Base-by-base conservation (phyloP, 2,329 filamentous ascomycete species). In the Epichloe coenophiala region DNA sequence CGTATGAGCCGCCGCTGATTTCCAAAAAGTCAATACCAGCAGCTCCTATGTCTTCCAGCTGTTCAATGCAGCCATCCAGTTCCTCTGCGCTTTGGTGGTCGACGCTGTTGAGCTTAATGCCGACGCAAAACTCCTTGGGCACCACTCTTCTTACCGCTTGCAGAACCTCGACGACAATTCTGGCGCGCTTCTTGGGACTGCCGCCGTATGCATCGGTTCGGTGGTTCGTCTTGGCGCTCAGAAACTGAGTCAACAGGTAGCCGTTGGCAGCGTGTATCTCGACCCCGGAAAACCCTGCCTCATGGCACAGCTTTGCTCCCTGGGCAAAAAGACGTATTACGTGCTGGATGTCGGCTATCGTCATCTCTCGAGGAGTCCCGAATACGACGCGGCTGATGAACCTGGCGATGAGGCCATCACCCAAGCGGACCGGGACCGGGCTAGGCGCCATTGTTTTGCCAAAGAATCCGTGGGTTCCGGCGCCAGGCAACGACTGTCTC, bases 11-110 rank as follows among this genome's bases (percentile, higher is more conserved):
- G 0, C 83, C 84, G 17, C 75, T 80, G 27, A 87, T 73, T 63
- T 88, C 83, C 2, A 87, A 64, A 55, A 85, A 86, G 63, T 87
- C 83, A 2, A 86, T 64, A 5, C 67, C 75, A 39, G 68, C 70
- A 5, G 64, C 65, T 0, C 63, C 63, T 4, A 82, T 71, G 17
- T 69, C 59, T n/a, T 67, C 62, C 9, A 83, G 68, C 59, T 86
- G 81, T 51, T 77, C 72, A 39, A 85, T 64, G 37, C 72, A 76
- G 12, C 80, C 79, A 9, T 72, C 63, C 19, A 78, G 56, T 47
- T 65, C 65, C 54, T 65, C 62, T 4, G 63, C 60, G 2, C 68
- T 63, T 55, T 79, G 75, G 55, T 76, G 75, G 55, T 83, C 78
- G 0, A 75, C 76, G 35, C 72, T 75, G 61, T 80, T 80, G 45